A percentile compares a stretch with the other conserved stretches of the same genome.
Conservation (phyloP, 225 moss, liverwort and hornwort species). For the Physcomitrellopsis africana region DNA sequence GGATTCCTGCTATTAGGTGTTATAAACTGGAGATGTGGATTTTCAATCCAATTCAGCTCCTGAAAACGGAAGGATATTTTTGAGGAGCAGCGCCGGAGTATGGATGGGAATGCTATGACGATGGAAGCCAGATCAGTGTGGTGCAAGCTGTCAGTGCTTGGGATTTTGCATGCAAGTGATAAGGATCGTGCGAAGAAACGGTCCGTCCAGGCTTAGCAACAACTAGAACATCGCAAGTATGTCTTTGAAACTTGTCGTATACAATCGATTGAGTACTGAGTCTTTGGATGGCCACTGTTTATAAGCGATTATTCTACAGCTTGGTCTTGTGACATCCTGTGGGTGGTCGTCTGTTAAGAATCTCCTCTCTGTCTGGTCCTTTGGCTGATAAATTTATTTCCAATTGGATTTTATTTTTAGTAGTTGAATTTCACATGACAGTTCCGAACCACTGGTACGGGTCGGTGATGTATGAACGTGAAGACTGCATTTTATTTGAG, state of each 20-base stretch:
- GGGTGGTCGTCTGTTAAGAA: background rate
- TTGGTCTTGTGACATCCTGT: conserved; percentile 3
- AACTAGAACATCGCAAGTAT: conserved; percentile 90
- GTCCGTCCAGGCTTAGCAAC: conserved; percentile 83
- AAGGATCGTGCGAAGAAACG: conserved; percentile 93
- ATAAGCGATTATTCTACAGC: background rate
- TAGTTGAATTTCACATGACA: background rate
- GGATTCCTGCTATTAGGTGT: conserved; percentile 50
- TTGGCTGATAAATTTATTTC: background rate
- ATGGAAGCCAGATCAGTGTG: conserved; percentile 88
- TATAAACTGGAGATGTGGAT: conserved; percentile 86
- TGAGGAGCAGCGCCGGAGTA: conserved; percentile 85
- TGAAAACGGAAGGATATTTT: conserved; percentile 92
- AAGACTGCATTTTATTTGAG: background rate
- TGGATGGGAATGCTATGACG: conserved; percentile 85
- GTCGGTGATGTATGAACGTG: too few relatives aligned
- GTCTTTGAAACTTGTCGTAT: conserved; percentile 17
- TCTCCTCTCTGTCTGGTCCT: background rate
- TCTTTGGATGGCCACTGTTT: background rate
- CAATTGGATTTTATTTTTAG: background rate
- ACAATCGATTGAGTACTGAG: background rate
- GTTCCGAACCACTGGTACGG: too few relatives aligned
- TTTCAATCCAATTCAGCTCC: conserved; percentile 77
- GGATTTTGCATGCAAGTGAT: conserved; percentile 85
- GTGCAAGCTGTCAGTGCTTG: conserved; percentile 85